Evolutionary conservation across 2,329 filamentous ascomycete species (phyloP).

Genomic region (Sporothrix euskadiensis): DNA sequence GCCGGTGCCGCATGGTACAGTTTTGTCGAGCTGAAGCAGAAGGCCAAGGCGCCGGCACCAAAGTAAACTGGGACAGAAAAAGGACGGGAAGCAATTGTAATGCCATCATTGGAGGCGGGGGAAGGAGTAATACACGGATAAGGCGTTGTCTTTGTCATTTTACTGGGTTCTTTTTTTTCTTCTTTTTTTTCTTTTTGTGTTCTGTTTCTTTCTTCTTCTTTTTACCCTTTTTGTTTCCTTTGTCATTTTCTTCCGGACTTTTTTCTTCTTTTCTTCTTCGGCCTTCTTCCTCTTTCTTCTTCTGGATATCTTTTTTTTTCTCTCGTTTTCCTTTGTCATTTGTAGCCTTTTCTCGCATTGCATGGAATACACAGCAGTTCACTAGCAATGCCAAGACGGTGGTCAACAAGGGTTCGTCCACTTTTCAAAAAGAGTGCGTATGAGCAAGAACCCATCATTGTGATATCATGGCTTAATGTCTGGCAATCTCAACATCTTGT

Average conservation of each 20-base stretch:
- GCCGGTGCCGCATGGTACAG: conserved; percentile 59
- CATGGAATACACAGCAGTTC: neutral
- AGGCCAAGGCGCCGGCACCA: conserved; percentile 28
- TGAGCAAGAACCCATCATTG: too few relatives aligned
- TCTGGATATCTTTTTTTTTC: neutral
- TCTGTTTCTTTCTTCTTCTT: neutral
- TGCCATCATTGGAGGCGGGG: neutral
- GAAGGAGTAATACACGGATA: neutral
- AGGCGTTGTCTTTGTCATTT: neutral
- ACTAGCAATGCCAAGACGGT: neutral
- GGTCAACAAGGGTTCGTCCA: neutral
- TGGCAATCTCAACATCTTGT: too few relatives aligned
- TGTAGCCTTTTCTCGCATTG: neutral
- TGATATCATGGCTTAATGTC: too few relatives aligned
- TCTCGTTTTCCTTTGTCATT: neutral
- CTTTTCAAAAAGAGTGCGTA: neutral
- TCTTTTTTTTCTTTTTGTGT: neutral
- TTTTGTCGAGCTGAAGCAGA: conserved; percentile 51
- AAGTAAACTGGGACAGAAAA: neutral
- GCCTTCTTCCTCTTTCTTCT: neutral
- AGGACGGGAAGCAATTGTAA: neutral
- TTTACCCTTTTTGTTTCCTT: neutral
- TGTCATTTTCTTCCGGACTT: neutral
- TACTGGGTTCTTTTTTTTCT: neutral
- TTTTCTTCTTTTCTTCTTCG: neutral